Percentiles rank a stretch among this genome's conserved stretches.
These are phyloP conservation scores for Fusarium avenaceum DNA, from an alignment of 2,329 filamentous ascomycete genomes.

Conservation along the genomic window DNA sequence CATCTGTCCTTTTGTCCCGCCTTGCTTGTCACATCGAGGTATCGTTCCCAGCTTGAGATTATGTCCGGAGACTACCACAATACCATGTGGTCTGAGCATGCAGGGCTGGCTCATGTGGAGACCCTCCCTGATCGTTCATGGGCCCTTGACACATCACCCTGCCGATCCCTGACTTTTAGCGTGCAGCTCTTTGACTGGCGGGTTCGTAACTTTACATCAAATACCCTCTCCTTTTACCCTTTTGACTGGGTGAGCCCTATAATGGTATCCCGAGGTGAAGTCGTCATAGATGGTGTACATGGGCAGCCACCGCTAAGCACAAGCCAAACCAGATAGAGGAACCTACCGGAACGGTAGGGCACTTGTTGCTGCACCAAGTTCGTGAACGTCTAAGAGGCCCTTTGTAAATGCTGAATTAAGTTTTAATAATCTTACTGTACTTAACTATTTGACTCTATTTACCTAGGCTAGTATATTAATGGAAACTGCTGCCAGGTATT, in stretches of 20 bases:
- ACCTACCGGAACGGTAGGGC: background rate
- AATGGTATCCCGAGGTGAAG: background rate
- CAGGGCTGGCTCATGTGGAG: constrained; percentile 20
- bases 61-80: constrained; percentile 9
- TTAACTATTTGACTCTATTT: too few species aligned
- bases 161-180: background rate
- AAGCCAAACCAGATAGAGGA: too few species aligned
- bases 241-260: background rate
- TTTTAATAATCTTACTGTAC: too few species aligned
- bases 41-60: constrained; percentile 13
- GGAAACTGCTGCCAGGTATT: too few species aligned
- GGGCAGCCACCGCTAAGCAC: too few species aligned
- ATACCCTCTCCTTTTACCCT: background rate
- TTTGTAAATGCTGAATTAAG: background rate
- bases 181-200: background rate
- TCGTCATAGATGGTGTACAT: background rate
- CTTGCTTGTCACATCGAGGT: constrained; percentile 23
- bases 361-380: background rate
- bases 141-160: background rate
- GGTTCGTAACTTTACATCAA: background rate
- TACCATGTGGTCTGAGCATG: constrained; percentile 18
- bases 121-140: constrained; percentile 16
- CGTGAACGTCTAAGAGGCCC: background rate
- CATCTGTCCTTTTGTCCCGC: constrained; percentile 25
- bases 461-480: too few species aligned